These are phyloP conservation scores for Coprinopsis sp. DNA, from an alignment of 768 basidiomycete species.

Conservation along the genomic window DNA sequence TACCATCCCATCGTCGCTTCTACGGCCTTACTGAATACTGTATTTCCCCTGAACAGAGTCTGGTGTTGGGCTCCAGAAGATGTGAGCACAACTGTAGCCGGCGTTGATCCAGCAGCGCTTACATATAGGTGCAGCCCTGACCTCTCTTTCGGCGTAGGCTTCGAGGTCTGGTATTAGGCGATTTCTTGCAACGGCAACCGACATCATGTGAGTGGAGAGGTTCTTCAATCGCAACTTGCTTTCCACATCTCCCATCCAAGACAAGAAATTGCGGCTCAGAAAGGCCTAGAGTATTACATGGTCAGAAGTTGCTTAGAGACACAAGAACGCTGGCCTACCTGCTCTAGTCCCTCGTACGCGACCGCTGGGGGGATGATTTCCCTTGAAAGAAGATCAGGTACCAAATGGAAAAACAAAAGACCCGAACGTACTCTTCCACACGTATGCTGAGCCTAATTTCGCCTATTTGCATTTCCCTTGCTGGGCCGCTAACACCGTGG, in stretches of 20 bases:
- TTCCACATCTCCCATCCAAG: constrained; percentile 73
- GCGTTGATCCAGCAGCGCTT: constrained; percentile 22
- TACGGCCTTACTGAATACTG: constrained; percentile 66
- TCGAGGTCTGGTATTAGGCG: constrained; percentile 64
- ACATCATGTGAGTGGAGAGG: constrained; percentile 55
- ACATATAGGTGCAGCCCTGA: constrained; percentile 67
- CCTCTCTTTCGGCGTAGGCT: constrained; percentile 64
- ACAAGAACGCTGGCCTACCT: constrained; percentile 43
- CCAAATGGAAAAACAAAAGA: background rate
- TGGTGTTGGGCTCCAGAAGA: constrained; percentile 70
- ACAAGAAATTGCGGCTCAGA: constrained; percentile 58
- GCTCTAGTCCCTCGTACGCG: constrained; percentile 56
- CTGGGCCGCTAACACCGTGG: constrained; percentile 37
- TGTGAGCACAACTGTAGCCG: constrained; percentile 2
- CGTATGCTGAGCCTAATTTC: constrained; percentile 70
- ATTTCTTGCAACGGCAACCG: constrained; percentile 65
- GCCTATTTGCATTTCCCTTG: constrained; percentile 59
- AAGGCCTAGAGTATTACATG: constrained; percentile 36
- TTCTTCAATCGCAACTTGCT: constrained; percentile 62
- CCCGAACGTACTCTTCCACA: constrained; percentile 63
- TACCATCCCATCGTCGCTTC: constrained; percentile 80
- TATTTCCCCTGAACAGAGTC: constrained; percentile 70
- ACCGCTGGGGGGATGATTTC: constrained; percentile 73
- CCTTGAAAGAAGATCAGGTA: constrained; percentile 32
- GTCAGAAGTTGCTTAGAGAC: background rate